Evolutionary conservation across 768 basidiomycete species (phyloP).

Genomic region (Naganishia friedmannii): DNA sequence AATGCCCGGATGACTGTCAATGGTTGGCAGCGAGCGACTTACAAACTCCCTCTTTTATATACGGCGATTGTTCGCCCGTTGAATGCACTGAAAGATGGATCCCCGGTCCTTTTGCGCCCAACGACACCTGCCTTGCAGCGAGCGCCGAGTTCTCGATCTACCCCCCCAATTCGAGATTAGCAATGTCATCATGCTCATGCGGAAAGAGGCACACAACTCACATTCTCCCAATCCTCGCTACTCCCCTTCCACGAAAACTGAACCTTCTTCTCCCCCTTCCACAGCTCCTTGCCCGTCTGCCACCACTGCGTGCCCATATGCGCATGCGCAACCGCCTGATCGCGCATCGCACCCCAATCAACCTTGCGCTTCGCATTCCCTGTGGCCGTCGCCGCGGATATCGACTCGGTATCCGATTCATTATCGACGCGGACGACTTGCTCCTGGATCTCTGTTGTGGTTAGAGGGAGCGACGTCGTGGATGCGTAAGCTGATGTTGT

Average conservation of each 20-base stretch:
- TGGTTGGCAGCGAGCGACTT: background rate
- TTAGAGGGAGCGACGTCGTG: constrained; percentile 1
- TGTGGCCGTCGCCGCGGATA: background rate
- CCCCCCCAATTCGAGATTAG: background rate
- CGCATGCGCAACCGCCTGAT: constrained; percentile 14
- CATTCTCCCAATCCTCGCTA: constrained; percentile 21
- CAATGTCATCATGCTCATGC: background rate
- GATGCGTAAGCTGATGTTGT: background rate
- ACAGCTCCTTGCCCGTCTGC: constrained; percentile 15
- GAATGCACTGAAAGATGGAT: constrained; percentile 15
- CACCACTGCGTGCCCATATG: constrained; percentile 21
- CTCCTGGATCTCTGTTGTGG: background rate
- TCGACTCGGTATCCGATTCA: background rate
- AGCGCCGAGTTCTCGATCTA: constrained; percentile 16
- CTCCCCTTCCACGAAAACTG: constrained; percentile 11
- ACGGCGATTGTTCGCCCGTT: background rate
- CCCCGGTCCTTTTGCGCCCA: constrained; percentile 7
- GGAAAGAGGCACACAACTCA: background rate
- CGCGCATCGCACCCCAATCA: constrained; percentile 12
- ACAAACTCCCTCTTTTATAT: constrained; percentile 21
- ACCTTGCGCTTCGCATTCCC: constrained; percentile 6
- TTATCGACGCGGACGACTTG: constrained; percentile 1
- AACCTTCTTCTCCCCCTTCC: constrained; percentile 20
- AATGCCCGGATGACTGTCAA: background rate
- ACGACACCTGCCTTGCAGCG: constrained; percentile 10